phyloP scores from a whole-genome alignment of 768 basidiomycete genomes.

The Lentinula lateritia region DNA sequence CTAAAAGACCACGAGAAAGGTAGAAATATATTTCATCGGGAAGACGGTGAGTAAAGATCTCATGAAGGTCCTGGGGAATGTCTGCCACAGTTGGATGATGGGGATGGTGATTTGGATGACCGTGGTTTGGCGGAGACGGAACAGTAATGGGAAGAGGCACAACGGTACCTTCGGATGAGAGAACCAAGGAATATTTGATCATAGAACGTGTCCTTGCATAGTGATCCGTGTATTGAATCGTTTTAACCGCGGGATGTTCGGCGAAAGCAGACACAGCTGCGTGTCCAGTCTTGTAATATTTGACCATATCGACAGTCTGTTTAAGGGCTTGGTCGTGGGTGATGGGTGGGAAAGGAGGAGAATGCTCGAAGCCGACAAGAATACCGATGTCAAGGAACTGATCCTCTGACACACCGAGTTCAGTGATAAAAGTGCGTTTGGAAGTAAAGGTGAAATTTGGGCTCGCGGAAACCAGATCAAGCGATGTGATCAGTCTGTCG shows the following conservation, averaged over 20 bases:
- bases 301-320: constrained; percentile 87
- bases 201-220: constrained; percentile 88
- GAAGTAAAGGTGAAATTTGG: constrained; percentile 83
- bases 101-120: constrained; percentile 49
- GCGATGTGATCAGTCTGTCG: constrained; percentile 84
- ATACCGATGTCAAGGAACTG: constrained; percentile 95
- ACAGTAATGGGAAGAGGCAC: constrained; percentile 75
- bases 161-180: constrained; percentile 82
- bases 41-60: constrained; percentile 90
- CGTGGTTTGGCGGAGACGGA: constrained; percentile 38
- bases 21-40: constrained; percentile 98
- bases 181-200: constrained; percentile 86
- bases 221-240: constrained; percentile 73
- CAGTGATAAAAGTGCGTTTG: constrained; percentile 59
- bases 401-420: constrained; percentile 68
- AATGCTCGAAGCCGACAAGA: constrained; percentile 83
- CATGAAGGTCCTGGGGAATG: constrained; percentile 86
- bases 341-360: constrained; percentile 76
- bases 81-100: constrained; percentile 80
- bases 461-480: constrained; percentile 65
- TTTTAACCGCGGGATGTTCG: constrained; percentile 80
- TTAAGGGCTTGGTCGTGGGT: constrained; percentile 78
- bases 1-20: constrained; percentile 85
- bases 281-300: constrained; percentile 86
- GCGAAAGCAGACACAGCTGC: constrained; percentile 71